Percentiles rank a stretch among this genome's conserved stretches.
These are phyloP conservation scores for Capronia americana DNA, from an alignment of 2,329 filamentous ascomycete genomes.

Conservation along the genomic window DNA sequence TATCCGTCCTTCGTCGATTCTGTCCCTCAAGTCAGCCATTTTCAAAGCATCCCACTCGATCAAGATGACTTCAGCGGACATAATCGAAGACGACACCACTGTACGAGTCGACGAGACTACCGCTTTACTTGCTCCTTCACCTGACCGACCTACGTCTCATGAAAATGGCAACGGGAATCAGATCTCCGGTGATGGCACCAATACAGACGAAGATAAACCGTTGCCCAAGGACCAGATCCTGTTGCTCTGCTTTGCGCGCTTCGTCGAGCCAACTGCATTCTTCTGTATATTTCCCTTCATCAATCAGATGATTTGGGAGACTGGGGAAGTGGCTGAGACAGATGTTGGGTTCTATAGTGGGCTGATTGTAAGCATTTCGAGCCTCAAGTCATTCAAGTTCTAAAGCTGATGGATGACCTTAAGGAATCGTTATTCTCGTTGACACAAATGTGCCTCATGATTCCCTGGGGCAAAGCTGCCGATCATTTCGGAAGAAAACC, in stretches of 20 bases:
- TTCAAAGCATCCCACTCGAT: background rate
- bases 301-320: slow-evolving; percentile 75
- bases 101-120: slow-evolving; percentile 33
- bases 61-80: slow-evolving; percentile 26
- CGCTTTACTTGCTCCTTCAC: slow-evolving; percentile 27
- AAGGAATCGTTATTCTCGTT: slow-evolving; percentile 71
- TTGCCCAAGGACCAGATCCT: slow-evolving; percentile 71
- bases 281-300: slow-evolving; percentile 84
- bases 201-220: slow-evolving; percentile 43
- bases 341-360: slow-evolving; percentile 82
- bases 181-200: background rate
- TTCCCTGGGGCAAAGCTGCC: slow-evolving; percentile 71
- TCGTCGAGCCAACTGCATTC: slow-evolving; percentile 80
- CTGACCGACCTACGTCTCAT: slow-evolving; percentile 3
- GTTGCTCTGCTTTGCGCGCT: slow-evolving; percentile 73
- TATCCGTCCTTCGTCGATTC: background rate
- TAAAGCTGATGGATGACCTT: background rate
- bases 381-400: background rate
- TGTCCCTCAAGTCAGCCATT: background rate
- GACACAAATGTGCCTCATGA: slow-evolving; percentile 78
- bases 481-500: slow-evolving; percentile 74
- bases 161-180: slow-evolving; percentile 1
- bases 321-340: slow-evolving; percentile 65
- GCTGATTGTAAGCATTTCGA: slow-evolving; percentile 65
- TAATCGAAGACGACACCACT: slow-evolving; percentile 19